Conservation (phyloP, 164 flowering plant genomes). For the Vitis amurensis region DNA sequence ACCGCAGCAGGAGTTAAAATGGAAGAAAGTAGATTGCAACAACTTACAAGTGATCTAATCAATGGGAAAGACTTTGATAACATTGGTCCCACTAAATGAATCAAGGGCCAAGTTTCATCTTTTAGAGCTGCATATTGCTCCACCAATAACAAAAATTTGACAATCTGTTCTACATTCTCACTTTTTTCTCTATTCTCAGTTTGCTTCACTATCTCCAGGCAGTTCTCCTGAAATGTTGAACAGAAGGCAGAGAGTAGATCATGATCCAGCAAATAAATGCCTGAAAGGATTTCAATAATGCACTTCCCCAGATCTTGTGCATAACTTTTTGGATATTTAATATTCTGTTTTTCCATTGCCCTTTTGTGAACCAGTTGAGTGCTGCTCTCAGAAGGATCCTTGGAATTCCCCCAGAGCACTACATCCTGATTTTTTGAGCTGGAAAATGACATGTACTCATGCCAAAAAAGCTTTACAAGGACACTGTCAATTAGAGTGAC, state of each 20-base stretch:
- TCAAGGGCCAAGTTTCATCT: conserved; percentile 84
- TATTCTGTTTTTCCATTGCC: conserved; percentile 18
- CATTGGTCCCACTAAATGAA: conserved; percentile 64
- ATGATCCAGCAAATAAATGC: conserved; percentile 34
- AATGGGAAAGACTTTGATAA: conserved; percentile 57
- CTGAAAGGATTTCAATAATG: conserved; percentile 63
- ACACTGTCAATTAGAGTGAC: conserved; percentile 49
- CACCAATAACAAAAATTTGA: conserved; percentile 52
- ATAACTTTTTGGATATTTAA: conserved; percentile 39
- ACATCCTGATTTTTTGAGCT: conserved; percentile 32
- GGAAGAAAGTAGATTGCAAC: not conserved
- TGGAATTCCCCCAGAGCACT: conserved; percentile 15
- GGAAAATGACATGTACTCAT: conserved; percentile 43
- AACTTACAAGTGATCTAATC: conserved; percentile 69
- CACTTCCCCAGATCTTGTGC: conserved; percentile 67
- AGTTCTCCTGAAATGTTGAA: conserved; percentile 51
- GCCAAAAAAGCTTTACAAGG: conserved; percentile 74
- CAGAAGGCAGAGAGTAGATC: conserved; percentile 52
- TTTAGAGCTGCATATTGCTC: conserved; percentile 48
- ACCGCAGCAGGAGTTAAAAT: not conserved
- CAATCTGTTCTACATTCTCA: conserved; percentile 36
- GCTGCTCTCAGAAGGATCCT: conserved; percentile 19
- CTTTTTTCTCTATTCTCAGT: conserved; percentile 26
- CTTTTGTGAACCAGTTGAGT: conserved; percentile 18
- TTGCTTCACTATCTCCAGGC: conserved; percentile 47